These are phyloP conservation scores for Pestalotiopsis fici DNA, from an alignment of 2,329 filamentous ascomycete genomes.

Conservation along the genomic window DNA sequence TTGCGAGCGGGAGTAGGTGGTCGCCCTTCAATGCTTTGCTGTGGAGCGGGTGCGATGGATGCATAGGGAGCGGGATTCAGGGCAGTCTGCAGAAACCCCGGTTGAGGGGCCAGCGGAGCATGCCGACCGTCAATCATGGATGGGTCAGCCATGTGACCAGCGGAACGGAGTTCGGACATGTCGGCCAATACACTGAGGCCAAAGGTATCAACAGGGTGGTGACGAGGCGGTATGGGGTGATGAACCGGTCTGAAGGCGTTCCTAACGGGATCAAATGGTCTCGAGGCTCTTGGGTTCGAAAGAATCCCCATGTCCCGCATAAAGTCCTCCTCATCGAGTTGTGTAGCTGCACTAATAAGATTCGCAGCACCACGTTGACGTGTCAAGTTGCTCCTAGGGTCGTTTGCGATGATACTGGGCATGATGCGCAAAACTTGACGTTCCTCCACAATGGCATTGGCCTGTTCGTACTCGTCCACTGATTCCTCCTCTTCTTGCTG, in stretches of 20 bases:
- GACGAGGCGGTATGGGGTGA: constrained; percentile 16
- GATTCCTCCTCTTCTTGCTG: background rate
- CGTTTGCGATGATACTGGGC: background rate
- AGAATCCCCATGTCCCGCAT: constrained; percentile 6
- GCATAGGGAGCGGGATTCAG: constrained; percentile 31
- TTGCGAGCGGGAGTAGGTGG: constrained; percentile 22
- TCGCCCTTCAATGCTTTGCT: constrained; percentile 18
- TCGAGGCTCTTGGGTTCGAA: constrained; percentile 25
- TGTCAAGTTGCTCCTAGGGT: background rate
- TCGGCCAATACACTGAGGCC: constrained; percentile 33
- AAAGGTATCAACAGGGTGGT: constrained; percentile 20
- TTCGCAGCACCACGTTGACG: constrained; percentile 16
- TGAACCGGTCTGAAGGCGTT: constrained; percentile 40
- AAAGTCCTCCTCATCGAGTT: constrained; percentile 14
- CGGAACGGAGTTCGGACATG: constrained; percentile 22
- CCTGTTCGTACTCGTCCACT: constrained; percentile 16
- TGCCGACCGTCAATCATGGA: constrained; percentile 29
- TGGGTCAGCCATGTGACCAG: constrained; percentile 15
- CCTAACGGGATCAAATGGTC: constrained; percentile 45
- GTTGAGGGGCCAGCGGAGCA: constrained; percentile 18
- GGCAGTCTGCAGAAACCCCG: constrained; percentile 37
- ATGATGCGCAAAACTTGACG: background rate
- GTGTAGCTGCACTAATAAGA: constrained; percentile 18
- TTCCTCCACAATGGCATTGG: background rate
- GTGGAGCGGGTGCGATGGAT: constrained; percentile 29